Evolutionary conservation across 176 grass and related monocot species (phyloP), one percentile per base, ranked within the genome.

Genomic region (Triticum turgidum): DNA sequence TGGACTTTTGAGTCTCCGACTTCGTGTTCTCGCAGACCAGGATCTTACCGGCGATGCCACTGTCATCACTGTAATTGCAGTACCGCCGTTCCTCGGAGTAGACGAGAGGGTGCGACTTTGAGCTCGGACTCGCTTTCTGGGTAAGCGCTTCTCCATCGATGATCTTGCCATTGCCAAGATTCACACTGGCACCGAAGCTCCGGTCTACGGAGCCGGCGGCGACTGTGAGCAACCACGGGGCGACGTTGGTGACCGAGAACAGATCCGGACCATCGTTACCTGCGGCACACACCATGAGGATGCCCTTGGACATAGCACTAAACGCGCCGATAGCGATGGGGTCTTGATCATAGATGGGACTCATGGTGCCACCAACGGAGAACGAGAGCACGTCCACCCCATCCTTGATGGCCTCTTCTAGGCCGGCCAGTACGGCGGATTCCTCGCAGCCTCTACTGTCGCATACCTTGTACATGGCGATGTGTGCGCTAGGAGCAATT

Each of bases 341-440:
- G 68, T 87, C 84, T 9, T 58, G 7, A 9, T 83, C 68, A 45
- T 88, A 70, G 3, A 0, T 5, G 27, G 7, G 9, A 17, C 1
- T 18, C 4, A 0, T 7, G 42, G 3, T 18, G 9, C 27, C 9
- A 5, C 84, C 78, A 10, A 91, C 22, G 33, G 91, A 96, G 29
- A 96, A 1, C 7, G 94, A 96, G 21, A 96, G 25, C 38, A 96
- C 87, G 47, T 96, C 94, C 1, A 96, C 91, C n/a, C 91, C 94
- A n/a, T 96, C 94, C 80, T 24, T 83, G 64, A 78, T 37, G 2
- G 81, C 74, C 35, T 65, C 87, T 3, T 84, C 87, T 1, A 88
- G 17, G 1, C 87, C 87, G 6, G 74, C 81, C 2, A 88, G 7
- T 0, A 84, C 5, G 64, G 21, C 37, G 13, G 79, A 69, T 22